Conservation (phyloP, 2,329 filamentous ascomycete genomes). For the Podosphaera leucotricha region DNA sequence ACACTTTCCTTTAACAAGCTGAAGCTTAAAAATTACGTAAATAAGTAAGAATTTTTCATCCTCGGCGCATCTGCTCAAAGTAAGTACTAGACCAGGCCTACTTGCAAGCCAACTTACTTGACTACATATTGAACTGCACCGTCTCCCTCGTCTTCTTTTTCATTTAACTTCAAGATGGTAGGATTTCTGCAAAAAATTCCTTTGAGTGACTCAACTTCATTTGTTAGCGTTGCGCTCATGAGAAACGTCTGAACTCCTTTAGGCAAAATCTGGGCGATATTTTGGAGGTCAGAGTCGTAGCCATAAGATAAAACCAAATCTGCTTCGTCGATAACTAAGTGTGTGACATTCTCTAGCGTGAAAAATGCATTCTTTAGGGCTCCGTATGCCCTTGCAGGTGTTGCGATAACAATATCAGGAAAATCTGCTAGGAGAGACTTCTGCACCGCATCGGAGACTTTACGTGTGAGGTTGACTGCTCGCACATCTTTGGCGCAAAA, state of each 20-base stretch:
- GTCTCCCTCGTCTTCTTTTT: constrained; percentile 52
- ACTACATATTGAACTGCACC: constrained; percentile 73
- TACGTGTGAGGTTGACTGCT: constrained; percentile 69
- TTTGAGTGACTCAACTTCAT: constrained; percentile 69
- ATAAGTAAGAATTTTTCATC: constrained; percentile 88
- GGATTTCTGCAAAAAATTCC: constrained; percentile 67
- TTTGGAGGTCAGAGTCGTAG: constrained; percentile 73
- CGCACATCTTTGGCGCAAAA: constrained; percentile 73
- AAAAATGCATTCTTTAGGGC: constrained; percentile 54
- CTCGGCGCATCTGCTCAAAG: constrained; percentile 45
- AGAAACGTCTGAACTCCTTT: constrained; percentile 74
- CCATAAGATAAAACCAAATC: constrained; percentile 86
- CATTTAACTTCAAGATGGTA: constrained; percentile 57
- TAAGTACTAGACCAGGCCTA: constrained; percentile 4
- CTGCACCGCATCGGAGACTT: constrained; percentile 73
- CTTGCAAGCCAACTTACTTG: constrained; percentile 26
- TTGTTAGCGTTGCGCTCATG: constrained; percentile 79
- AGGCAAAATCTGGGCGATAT: constrained; percentile 53
- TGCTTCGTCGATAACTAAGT: constrained; percentile 75
- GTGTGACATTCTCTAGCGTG: constrained; percentile 43
- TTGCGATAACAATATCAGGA: constrained; percentile 78
- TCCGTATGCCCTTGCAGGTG: constrained; percentile 59
- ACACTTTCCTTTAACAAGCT: constrained; percentile 80
- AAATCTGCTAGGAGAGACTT: constrained; percentile 62
- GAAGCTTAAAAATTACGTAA: constrained; percentile 88